Evolutionary conservation across 1,139 yeast genomes (phyloP).

Genomic region (Taphrina sp.): DNA sequence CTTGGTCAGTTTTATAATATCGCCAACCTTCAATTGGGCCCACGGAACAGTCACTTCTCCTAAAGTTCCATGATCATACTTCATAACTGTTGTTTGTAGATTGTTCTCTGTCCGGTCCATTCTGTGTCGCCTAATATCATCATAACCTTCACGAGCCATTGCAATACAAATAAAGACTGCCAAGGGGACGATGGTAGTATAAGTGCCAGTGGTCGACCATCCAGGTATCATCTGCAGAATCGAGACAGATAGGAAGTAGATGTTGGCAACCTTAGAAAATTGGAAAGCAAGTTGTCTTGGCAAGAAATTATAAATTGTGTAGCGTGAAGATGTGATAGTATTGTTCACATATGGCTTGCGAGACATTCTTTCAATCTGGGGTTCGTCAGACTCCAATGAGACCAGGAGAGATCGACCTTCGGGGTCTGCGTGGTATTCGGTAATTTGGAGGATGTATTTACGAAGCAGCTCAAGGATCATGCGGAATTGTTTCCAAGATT

Average conservation of each 20-base stretch:
- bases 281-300: conserved; percentile 90
- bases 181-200: conserved; percentile 87
- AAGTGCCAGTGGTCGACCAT: conserved; percentile 98
- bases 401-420: conserved; percentile 42
- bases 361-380: conserved; percentile 61
- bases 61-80: neutral
- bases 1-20: conserved; percentile 65
- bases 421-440: conserved; percentile 38
- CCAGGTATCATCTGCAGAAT: conserved; percentile 93
- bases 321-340: conserved; percentile 79
- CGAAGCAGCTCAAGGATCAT: neutral
- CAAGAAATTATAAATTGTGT: conserved; percentile 72
- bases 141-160: conserved; percentile 88
- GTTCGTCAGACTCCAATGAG: conserved; percentile 26
- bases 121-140: conserved; percentile 82
- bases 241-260: conserved; percentile 53
- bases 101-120: conserved; percentile 84
- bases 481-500: too few relatives aligned
- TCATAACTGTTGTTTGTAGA: conserved; percentile 52
- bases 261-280: conserved; percentile 84
- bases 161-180: conserved; percentile 85
- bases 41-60: conserved; percentile 46
- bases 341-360: conserved; percentile 65
- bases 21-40: conserved; percentile 83
- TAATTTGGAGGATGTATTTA: conserved; percentile 18